Evolutionary conservation across 2,329 filamentous ascomycete genomes (phyloP), one percentile per base, ranked within the genome.

Genomic region (Pseudopithomyces chartarum): DNA sequence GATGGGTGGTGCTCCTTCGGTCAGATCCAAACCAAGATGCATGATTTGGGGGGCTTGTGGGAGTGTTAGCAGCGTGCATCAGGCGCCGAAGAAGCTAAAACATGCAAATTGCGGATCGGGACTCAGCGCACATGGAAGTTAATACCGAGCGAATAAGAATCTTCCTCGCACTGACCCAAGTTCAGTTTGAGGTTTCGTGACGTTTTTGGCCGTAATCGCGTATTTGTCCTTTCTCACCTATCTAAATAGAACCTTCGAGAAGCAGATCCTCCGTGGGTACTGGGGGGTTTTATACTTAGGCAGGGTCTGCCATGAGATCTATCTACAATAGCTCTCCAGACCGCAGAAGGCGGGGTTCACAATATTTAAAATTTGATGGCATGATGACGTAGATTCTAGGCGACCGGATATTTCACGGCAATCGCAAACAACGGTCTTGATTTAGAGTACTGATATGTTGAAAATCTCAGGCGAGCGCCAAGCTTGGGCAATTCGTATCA

Each of bases 91-190:
- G 26, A 49, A 40, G 34, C 47, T 50, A 50, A 40, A 49, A 32
- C 34, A 39, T 17, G 20, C 20, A 15, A 36, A 29, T 50, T 50
- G 19, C 34, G 22, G 22, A 50, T 50, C 47, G 34, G 22, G 47
- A 17, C n/a, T 12, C 13, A 36, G 13, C 15, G 11, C 15, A 29
- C 13, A 34, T 50, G 47, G 47, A 15, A 50, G 12, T 13, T 26
- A 19, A 29, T 50, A 39, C 47, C 47, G 34, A 40, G 34, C 47
- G 47, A 50, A 50, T 50, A 34, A 50, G 47, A 11, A 17, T 19
- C 15, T 23, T 20, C 2, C 3, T 15, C 15, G 22, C 47, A 32
- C 34, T 29, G 34, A n/a, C 34, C 47, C 33, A 38, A 19, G n/a
- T 15, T 48, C 19, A 26, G 29, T 11, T 20, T 3, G 13, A 47